These are phyloP conservation scores for Colletotrichum limetticola DNA, from an alignment of 2,329 filamentous ascomycete genomes.

Conservation along the genomic window DNA sequence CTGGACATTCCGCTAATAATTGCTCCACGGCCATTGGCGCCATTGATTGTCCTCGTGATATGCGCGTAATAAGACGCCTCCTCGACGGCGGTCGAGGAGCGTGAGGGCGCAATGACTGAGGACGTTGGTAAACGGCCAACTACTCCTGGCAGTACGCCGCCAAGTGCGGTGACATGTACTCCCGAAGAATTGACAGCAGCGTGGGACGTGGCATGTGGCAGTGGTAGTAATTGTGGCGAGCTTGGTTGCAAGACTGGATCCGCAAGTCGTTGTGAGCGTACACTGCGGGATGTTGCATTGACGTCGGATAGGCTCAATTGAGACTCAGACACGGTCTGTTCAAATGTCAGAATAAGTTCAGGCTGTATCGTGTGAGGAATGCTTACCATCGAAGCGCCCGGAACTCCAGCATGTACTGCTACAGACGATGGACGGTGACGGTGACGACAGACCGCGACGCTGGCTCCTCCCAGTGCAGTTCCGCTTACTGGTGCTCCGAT, in stretches of 20 bases:
- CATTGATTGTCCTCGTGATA: neutral
- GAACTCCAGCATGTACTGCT: neutral
- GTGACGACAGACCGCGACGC: neutral
- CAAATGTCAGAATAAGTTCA: neutral
- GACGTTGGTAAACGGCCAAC: neutral
- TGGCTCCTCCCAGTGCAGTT: neutral
- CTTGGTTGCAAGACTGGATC: neutral
- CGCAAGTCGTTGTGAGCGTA: neutral
- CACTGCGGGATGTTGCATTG: neutral
- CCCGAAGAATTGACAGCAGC: neutral
- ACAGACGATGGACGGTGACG: neutral
- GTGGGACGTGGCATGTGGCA: neutral
- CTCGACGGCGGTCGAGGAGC: neutral
- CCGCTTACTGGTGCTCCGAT: neutral
- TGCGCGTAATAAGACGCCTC: neutral
- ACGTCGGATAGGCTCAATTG: neutral
- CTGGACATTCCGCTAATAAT: neutral
- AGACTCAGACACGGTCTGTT: slow-evolving; percentile 4
- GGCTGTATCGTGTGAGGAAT: neutral
- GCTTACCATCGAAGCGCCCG: slow-evolving; percentile 1
- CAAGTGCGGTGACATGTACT: neutral
- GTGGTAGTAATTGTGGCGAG: neutral
- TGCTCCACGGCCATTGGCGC: neutral
- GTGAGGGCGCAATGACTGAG: neutral
- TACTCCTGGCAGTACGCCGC: neutral